phyloP scores from a whole-genome alignment of 73 alveolate genomes.

The Uronychia binucleata region DNA sequence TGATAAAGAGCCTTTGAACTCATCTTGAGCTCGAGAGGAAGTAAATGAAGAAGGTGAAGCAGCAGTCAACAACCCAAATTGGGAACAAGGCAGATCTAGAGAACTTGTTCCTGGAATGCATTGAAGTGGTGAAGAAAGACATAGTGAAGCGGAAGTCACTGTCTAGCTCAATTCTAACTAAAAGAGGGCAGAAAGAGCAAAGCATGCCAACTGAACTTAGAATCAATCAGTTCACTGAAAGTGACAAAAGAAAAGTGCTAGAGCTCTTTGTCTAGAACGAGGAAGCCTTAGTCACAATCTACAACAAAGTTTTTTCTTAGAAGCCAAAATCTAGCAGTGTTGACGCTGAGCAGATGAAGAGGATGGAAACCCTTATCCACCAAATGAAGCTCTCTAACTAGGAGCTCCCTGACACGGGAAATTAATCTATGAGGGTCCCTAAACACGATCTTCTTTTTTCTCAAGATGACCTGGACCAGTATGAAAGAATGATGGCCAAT shows the following conservation, averaged over 20 bases:
- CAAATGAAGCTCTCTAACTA: background rate
- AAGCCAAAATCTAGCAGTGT: background rate
- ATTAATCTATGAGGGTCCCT: background rate
- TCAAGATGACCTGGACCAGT: background rate
- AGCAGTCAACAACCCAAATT: background rate
- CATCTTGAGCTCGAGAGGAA: background rate
- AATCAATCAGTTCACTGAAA: background rate
- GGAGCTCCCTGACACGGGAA: background rate
- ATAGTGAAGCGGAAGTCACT: background rate
- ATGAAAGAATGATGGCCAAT: background rate
- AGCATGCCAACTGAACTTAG: background rate
- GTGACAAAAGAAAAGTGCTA: slow-evolving; percentile 1
- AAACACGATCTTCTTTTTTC: background rate
- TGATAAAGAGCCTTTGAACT: background rate
- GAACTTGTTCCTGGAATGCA: background rate
- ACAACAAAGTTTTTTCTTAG: background rate
- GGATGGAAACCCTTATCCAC: background rate
- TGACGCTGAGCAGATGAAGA: background rate
- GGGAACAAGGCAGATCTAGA: background rate
- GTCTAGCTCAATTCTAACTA: background rate
- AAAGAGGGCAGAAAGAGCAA: background rate
- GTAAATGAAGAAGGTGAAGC: background rate
- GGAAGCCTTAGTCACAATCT: slow-evolving; percentile 21
- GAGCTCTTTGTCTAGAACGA: slow-evolving; percentile 47
- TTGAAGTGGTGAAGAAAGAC: background rate